Evolutionary conservation across 116 monocot species (phyloP).

Genomic region (Thalassia testudinum): DNA sequence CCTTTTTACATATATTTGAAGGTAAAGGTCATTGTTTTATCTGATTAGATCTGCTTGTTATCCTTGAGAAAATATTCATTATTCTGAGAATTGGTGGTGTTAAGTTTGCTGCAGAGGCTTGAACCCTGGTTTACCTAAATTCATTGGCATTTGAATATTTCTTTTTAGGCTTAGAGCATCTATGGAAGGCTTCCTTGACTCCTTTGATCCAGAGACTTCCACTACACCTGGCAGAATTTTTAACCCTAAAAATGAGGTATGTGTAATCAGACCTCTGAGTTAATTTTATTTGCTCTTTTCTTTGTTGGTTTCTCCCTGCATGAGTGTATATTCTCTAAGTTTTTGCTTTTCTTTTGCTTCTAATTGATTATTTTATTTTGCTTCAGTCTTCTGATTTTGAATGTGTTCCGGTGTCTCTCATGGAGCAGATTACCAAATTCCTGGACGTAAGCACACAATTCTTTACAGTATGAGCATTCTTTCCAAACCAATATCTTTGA

Average conservation of each 20-base stretch:
- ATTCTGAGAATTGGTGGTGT: background rate
- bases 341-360: too few relatives aligned
- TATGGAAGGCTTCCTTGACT: constrained; percentile 65
- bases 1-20: too few relatives aligned
- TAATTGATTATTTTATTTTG: background rate
- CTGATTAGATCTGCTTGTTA: too few relatives aligned
- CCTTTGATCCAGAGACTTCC: constrained; percentile 61
- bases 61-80: too few relatives aligned
- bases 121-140: too few relatives aligned
- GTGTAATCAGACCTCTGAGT: background rate
- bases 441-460: constrained; percentile 52
- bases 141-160: constrained; percentile 9
- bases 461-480: too few relatives aligned
- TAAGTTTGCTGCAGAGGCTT: background rate
- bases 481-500: too few relatives aligned
- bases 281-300: background rate
- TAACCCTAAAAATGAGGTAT: constrained; percentile 56
- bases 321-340: background rate
- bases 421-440: constrained; percentile 73
- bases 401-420: constrained; percentile 63
- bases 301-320: too few relatives aligned
- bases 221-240: constrained; percentile 63
- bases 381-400: constrained; percentile 75
- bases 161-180: constrained; percentile 65
- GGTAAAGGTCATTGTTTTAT: too few relatives aligned